phyloP scores from a whole-genome alignment of 2,329 filamentous ascomycete genomes.

The Epichloe sp. region DNA sequence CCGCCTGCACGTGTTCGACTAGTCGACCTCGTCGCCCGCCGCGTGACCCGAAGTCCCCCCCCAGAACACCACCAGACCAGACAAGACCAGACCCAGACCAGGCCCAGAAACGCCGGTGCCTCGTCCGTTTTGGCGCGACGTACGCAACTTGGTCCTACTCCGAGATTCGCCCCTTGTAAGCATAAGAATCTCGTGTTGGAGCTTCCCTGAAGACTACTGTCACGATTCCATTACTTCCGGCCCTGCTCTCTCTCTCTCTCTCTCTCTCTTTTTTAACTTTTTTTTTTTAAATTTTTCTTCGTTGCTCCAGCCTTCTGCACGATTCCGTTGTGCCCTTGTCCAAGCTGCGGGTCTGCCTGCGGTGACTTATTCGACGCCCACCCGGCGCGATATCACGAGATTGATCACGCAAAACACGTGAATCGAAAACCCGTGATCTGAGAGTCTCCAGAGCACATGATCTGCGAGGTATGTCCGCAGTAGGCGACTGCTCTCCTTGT shows the following conservation, averaged over 20 bases:
- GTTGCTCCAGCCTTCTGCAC: not conserved
- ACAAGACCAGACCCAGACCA: not conserved
- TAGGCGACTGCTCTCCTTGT: conserved; percentile 9
- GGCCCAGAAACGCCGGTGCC: conserved; percentile 1
- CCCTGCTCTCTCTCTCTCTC: not conserved
- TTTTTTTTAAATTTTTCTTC: not conserved
- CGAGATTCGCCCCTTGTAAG: conserved; percentile 10
- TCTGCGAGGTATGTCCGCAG: conserved; percentile 29
- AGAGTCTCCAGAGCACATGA: conserved; percentile 27
- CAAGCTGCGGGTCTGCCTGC: conserved; percentile 8
- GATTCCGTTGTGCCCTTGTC: conserved; percentile 1
- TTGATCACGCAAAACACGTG: conserved; percentile 33
- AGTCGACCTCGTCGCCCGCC: conserved; percentile 6
- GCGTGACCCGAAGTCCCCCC: conserved; percentile 7
- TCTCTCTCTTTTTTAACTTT: conserved; percentile 3
- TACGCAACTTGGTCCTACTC: conserved; percentile 4
- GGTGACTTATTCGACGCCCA: conserved; percentile 18
- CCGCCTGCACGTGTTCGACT: conserved; percentile 10
- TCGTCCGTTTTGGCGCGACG: conserved; percentile 1
- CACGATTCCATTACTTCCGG: not conserved
- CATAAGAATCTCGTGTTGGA: conserved; percentile 14
- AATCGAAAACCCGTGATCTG: conserved; percentile 32
- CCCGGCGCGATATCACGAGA: conserved; percentile 34
- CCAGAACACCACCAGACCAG: not conserved
- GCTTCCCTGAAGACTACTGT: not conserved